Conservation (phyloP, 768 basidiomycete genomes). For the Pisolithus albus region DNA sequence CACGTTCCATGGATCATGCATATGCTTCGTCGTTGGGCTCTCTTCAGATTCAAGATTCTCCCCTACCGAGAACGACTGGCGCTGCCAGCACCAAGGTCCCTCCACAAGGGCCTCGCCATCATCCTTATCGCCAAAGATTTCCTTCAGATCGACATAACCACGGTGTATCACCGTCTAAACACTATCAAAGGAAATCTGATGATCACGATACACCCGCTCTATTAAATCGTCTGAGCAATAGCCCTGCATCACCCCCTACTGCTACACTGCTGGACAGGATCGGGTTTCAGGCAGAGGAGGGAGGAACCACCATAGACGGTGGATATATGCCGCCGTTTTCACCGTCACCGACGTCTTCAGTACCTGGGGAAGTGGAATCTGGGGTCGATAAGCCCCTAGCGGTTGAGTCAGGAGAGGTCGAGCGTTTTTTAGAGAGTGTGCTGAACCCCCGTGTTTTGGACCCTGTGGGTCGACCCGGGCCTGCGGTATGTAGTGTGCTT, state of each 20-base stretch:
- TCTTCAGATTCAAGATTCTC: too few species aligned
- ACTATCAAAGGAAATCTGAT: background rate
- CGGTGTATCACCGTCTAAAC: background rate
- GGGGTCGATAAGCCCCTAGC: background rate
- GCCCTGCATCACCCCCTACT: slow-evolving; percentile 6
- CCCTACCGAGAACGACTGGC: too few species aligned
- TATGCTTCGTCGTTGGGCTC: too few species aligned
- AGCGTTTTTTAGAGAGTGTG: slow-evolving; percentile 21
- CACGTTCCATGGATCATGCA: background rate
- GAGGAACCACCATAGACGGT: background rate
- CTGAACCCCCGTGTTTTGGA: slow-evolving; percentile 5
- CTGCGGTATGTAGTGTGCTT: slow-evolving; percentile 15
- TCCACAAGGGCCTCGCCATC: background rate
- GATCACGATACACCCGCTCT: background rate
- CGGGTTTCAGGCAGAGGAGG: slow-evolving; percentile 5
- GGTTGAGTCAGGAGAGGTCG: slow-evolving; percentile 11
- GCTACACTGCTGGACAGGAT: slow-evolving; percentile 18
- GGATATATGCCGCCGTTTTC: background rate
- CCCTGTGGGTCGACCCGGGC: slow-evolving; percentile 2
- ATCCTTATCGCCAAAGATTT: background rate
- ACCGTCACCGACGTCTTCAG: slow-evolving; percentile 9
- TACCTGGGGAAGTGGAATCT: slow-evolving; percentile 6
- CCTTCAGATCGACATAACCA: background rate
- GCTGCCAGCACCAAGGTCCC: background rate
- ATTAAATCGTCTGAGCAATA: slow-evolving; percentile 10